Evolutionary conservation across 2,329 filamentous ascomycete genomes (phyloP), one percentile per base, ranked within the genome.

Genomic region (Fonsecaea pedrosoi): DNA sequence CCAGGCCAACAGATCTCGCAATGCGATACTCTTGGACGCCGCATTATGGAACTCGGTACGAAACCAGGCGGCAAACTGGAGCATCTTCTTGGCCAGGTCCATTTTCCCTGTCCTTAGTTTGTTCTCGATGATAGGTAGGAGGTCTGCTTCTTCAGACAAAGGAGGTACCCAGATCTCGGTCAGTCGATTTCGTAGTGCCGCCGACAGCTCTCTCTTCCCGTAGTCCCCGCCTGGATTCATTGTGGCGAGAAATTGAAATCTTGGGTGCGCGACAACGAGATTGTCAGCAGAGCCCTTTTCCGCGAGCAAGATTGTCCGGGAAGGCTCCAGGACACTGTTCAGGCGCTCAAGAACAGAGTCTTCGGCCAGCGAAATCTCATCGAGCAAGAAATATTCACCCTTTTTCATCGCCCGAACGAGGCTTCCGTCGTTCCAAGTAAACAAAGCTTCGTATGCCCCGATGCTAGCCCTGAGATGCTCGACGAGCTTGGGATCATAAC

Each of bases 211-310:
- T 73, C 94, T 92, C 81, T 99, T 99, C 71, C 95, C 95, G 77
- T 98, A 99, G 76, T 99, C 95, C 54, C 96, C 95, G 59, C 96
- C 96, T 8, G 95, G 95, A 72, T 99, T 99, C 95, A 99, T 99
- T 0, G 95, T 99, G 3, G 95, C 94, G 67, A 99, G 87, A 78
- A 99, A 97, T 74, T 99, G 94, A 78, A 98, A 99, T 0, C 90
- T 92, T 48, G 90, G 84, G 10, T 84, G 79, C 5, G 91, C 95
- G 45, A 86, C 86, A 32, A 99, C 86, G 70, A 92, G 89, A 0
- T 93, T 93, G 76, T 97, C 89, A 4, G 91, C 85, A 1, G 92
- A 87, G 0, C 95, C 96, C 78, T 98, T 99, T 77, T 99, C 95
- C 0, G 96, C 96, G 15, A 99, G 85, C 2, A 99, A 82, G 34